Evolutionary conservation across 345 rosid genomes (phyloP), one percentile per base, ranked within the genome.

Genomic region (Boechera divaricarpa): DNA sequence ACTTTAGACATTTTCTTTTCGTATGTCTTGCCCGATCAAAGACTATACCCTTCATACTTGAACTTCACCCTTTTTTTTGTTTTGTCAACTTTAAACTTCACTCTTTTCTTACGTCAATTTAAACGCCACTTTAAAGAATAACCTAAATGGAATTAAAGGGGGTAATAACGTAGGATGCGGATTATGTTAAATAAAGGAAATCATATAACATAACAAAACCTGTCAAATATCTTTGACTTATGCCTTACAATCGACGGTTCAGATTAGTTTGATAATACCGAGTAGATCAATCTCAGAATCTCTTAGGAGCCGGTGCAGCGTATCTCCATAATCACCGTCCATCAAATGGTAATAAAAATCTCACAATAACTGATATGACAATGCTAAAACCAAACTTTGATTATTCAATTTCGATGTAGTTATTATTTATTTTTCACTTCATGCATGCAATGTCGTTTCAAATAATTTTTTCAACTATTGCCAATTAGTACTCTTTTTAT

Each of bases 161-260:
- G 18, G 10, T 35, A 33, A 67, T 68, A 68, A 41, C 48, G 57
- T 59, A 72, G 33, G 21, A 41, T 69, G 73, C 3, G 7, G 10
- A 45, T 70, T 33, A 31, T 55, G 51, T 61, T 72, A 59, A 13
- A 21, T 16, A n/a, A 42, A 33, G 28, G 7, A 33, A 45, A 61
- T 36, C 24, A 48, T 36, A 36, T 59, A 32, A 58, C 12, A 5
- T 39, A 38, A 7, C 33, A 57, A 15, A 57, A 41, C 16, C 29
- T 13, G 48, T 49, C 75, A 59, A 35, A 71, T 59, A 71, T 44
- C 15, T 29, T 18, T 59, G 57, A 58, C 66, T 32, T 56, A 71
- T 44, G 47, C 15, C 15, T 6, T 52, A 52, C 7, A 49, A 52
- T 49, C 47, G 48, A 54, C 63, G 60, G 49, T 72, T 35, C 47